Evolutionary conservation across 495 filamentous ascomycete species (phyloP).

Genomic region (Penicillium canescens): DNA sequence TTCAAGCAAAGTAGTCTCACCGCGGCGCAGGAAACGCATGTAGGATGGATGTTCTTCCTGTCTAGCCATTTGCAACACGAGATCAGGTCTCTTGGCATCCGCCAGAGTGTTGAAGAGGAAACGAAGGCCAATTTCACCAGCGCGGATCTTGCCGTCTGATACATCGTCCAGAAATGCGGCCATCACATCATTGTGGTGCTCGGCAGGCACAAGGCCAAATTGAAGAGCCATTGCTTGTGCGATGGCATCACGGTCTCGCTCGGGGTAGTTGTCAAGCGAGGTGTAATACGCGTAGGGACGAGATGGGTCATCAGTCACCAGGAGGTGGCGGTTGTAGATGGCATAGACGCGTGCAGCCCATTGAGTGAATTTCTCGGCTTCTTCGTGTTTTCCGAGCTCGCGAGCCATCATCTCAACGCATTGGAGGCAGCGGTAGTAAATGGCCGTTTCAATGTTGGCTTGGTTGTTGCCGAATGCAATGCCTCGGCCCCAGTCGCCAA

Average conservation of each 20-base stretch:
- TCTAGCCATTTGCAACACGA: conserved; percentile 28
- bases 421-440: conserved; percentile 30
- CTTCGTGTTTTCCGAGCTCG: conserved; percentile 20
- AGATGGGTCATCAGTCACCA: conserved; percentile 18
- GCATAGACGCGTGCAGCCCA: conserved; percentile 24
- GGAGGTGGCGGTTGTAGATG: conserved; percentile 26
- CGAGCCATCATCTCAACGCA: conserved; percentile 28
- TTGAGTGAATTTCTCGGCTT: conserved; percentile 15
- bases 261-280: conserved; percentile 23
- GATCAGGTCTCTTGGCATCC: conserved; percentile 25
- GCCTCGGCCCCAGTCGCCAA: conserved; percentile 31
- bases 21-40: conserved; percentile 31
- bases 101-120: conserved; percentile 28
- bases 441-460: conserved; percentile 32
- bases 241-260: conserved; percentile 23
- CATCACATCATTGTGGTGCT: conserved; percentile 23
- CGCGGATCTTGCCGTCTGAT: conserved; percentile 21
- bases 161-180: conserved; percentile 24
- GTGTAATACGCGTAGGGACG: conserved; percentile 25
- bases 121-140: conserved; percentile 28
- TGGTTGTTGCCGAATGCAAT: conserved; percentile 34
- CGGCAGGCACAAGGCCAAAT: conserved; percentile 18
- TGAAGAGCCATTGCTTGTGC: conserved; percentile 30
- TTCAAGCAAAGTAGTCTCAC: conserved; percentile 28
- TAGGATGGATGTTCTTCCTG: conserved; percentile 33